Evolutionary conservation across 2,329 filamentous ascomycete genomes (phyloP), one percentile per base, ranked within the genome.

Genomic region (Teratosphaeria pseudoeucalypti): DNA sequence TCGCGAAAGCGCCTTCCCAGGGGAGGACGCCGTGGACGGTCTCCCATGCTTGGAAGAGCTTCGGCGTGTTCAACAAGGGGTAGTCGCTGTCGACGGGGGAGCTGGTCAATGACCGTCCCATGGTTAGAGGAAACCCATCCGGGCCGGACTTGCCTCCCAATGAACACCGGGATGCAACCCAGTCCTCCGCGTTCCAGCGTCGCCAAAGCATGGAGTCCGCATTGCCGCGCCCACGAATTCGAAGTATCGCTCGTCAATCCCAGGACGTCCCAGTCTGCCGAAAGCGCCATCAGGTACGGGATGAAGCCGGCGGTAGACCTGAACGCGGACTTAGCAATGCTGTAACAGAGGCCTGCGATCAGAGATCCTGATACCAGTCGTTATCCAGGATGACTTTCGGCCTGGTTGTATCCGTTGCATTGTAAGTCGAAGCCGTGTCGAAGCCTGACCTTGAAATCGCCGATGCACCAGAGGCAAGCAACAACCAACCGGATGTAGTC

Each of bases 301-400:
- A 78, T 74, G 65, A 77, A 78, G 6, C 71, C 68, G 70, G 76
- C 76, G 79, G 67, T 80, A 77, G 62, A 79, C 79, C 65, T 80
- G 76, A 55, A 79, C 64, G 61, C 80, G 76, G 32, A 71, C 70
- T 64, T 76, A 70, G 26, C 62, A 64, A 29, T 14, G 14, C 32
- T 10, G 37, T 26, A 29, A 14, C 32, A 27, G 12, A 37, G 4
- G 1, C 11, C 3, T 23, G 27, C 6, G 32, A 19, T 26, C 5
- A n/a, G 3, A 23, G 3, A n/a, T 9, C 7, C 3, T 3, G 37
- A 12, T 49, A 49, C 43, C 43, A 49, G 9, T 49, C 43, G 23
- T 49, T 49, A n/a, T 49, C 43, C 16, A 49, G 23, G 19, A 49
- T 49, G n/a, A 49, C 43, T 19, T 49, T 49, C 19, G 43, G 43